These are phyloP conservation scores for Haplosporangium sp. DNA, from an alignment of 371 early-diverging fungal genomes.

Conservation along the genomic window DNA sequence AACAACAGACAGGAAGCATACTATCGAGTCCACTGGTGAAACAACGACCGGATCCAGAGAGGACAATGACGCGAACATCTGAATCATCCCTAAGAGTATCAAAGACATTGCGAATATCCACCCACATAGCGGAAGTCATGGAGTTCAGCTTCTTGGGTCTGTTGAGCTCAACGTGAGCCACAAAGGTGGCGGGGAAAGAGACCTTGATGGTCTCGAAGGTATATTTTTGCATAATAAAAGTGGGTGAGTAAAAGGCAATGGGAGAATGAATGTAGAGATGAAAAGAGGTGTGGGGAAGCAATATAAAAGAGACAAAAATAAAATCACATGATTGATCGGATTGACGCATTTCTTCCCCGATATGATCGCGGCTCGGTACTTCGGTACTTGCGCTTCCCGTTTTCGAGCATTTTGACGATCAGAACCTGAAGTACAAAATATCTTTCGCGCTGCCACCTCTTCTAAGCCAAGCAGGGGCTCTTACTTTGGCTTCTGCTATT, in stretches of 20 bases:
- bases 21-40: conserved; percentile 94
- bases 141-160: conserved; percentile 87
- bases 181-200: conserved; percentile 64
- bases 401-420: no score
- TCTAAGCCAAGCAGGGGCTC: no score
- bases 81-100: conserved; percentile 65
- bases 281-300: neutral
- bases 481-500: no score
- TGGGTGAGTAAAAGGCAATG: neutral
- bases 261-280: conserved; percentile 1
- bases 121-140: conserved; percentile 65
- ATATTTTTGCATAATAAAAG: conserved; percentile 56
- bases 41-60: conserved; percentile 79
- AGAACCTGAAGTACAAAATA: no score
- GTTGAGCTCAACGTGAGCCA: conserved; percentile 87
- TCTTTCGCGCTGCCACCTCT: no score
- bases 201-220: conserved; percentile 73
- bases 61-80: conserved; percentile 77
- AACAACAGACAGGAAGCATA: conserved; percentile 49
- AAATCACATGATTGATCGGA: neutral
- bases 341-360: neutral
- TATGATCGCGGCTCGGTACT: no score
- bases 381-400: no score
- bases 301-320: no score
- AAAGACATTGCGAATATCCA: conserved; percentile 41